These are phyloP conservation scores for Colletotrichum abscissum DNA, from an alignment of 2,329 filamentous ascomycete species.

Conservation along the genomic window DNA sequence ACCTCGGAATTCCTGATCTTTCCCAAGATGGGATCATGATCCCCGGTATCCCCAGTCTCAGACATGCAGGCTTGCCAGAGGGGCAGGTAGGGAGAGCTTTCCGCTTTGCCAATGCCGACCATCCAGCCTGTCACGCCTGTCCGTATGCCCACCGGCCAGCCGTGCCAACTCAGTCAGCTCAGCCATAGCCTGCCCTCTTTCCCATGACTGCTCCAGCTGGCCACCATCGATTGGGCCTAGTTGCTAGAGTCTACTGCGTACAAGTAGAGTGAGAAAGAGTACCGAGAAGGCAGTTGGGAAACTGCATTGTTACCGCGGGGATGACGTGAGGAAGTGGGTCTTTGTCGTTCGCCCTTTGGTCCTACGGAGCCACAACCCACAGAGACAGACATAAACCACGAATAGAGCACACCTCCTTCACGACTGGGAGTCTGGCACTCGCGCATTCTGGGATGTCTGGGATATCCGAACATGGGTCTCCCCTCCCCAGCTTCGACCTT, in stretches of 20 bases:
- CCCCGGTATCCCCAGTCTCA: background rate
- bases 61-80: background rate
- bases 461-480: slow-evolving; percentile 1
- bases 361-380: background rate
- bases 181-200: background rate
- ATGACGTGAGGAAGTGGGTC: slow-evolving; percentile 31
- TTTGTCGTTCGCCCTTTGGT: slow-evolving; percentile 10
- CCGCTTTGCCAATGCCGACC: background rate
- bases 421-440: background rate
- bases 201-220: background rate
- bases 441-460: background rate
- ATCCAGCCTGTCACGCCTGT: background rate
- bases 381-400: too few relatives aligned
- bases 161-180: background rate
- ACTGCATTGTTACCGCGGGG: slow-evolving; percentile 21
- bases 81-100: background rate
- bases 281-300: background rate
- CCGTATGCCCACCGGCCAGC: too few relatives aligned
- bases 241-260: too few relatives aligned
- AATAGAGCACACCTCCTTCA: too few relatives aligned
- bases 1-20: background rate
- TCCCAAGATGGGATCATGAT: background rate
- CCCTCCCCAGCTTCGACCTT: background rate
- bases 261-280: too few relatives aligned
- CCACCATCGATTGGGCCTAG: background rate